Percentiles rank a stretch among this genome's conserved stretches.
Evolutionary conservation across 2,329 filamentous ascomycete species (phyloP).

Genomic region (Aureobasidium sp.): DNA sequence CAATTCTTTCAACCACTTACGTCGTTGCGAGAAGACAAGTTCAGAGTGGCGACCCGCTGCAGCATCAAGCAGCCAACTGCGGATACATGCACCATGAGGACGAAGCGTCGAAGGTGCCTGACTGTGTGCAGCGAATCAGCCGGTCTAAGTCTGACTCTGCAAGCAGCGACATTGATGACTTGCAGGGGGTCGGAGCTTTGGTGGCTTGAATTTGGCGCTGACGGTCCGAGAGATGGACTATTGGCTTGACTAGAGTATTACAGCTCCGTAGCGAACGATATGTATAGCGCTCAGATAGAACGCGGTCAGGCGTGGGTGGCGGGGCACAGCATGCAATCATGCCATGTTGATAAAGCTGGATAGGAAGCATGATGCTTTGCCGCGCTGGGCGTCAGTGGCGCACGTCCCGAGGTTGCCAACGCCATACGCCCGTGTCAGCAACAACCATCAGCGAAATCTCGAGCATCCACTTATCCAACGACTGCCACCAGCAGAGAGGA

Average conservation of each 20-base stretch:
- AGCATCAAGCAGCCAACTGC: neutral
- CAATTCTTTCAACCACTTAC: neutral
- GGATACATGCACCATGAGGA: neutral
- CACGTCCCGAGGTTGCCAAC: neutral
- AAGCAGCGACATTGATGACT: constrained; percentile 2
- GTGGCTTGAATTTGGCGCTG: neutral
- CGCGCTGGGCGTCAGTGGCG: neutral
- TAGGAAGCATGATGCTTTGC: neutral
- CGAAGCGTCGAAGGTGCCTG: neutral
- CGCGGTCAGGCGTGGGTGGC: neutral
- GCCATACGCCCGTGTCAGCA: neutral
- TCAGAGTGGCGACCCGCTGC: neutral
- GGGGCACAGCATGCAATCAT: neutral
- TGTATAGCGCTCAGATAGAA: neutral
- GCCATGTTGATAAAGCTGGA: neutral
- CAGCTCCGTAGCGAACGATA: neutral
- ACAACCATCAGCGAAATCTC: neutral
- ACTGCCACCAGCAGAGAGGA: neutral
- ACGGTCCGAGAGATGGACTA: neutral
- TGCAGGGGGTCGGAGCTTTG: neutral
- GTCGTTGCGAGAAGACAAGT: neutral
- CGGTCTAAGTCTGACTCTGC: neutral
- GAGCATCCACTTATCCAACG: neutral
- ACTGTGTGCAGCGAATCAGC: neutral
- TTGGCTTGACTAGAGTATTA: neutral